Evolutionary conservation across 2,329 filamentous ascomycete genomes (phyloP).

Genomic region (Orbilia javanica): DNA sequence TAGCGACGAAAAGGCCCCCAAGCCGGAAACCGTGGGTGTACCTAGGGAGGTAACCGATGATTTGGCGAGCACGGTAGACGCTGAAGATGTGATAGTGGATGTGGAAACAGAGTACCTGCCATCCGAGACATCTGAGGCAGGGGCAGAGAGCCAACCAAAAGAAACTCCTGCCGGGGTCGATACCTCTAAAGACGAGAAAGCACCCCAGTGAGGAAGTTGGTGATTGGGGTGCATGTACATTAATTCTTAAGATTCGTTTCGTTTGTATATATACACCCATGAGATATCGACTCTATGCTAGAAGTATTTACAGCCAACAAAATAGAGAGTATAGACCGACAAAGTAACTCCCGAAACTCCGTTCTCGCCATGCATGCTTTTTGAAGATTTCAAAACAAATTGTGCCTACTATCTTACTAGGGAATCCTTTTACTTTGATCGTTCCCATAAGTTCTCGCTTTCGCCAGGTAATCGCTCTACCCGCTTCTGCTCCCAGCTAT

Average conservation of each 20-base stretch:
- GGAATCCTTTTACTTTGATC: constrained; percentile 22
- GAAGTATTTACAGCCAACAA: neutral
- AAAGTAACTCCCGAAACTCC: constrained; percentile 2
- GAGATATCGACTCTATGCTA: neutral
- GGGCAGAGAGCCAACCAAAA: neutral
- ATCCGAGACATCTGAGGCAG: neutral
- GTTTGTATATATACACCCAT: constrained; percentile 14
- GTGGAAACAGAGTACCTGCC: neutral
- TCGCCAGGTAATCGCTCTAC: constrained; percentile 91
- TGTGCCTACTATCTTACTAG: neutral
- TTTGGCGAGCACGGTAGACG: neutral
- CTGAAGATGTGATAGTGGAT: neutral
- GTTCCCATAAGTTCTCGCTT: constrained; percentile 70
- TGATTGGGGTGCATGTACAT: neutral
- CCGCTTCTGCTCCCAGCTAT: constrained; percentile 96
- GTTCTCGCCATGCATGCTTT: constrained; percentile 1
- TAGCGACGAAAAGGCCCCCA: neutral
- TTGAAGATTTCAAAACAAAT: neutral
- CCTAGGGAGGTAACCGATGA: neutral
- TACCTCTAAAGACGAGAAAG: neutral
- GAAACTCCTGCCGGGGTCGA: neutral
- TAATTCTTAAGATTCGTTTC: constrained; percentile 3
- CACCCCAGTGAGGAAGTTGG: neutral
- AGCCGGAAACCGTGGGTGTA: neutral
- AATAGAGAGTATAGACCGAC: neutral